Evolutionary conservation across 371 early-diverging fungal species (phyloP).

Genomic region (Rhizopus arrhizus): DNA sequence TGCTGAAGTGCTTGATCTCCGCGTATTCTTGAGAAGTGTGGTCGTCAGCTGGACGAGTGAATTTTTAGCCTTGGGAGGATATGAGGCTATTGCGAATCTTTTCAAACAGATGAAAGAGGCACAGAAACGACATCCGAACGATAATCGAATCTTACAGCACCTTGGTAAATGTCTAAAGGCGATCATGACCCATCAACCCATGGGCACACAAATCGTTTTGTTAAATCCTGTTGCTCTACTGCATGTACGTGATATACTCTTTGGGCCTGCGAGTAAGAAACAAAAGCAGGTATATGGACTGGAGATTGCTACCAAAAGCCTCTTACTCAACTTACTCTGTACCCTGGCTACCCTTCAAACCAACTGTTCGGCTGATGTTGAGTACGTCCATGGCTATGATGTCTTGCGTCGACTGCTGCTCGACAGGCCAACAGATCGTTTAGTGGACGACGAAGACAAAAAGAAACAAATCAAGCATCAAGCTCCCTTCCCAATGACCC

Average conservation of each 20-base stretch:
- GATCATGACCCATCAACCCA: conserved; percentile 50
- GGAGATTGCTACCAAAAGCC: conserved; percentile 40
- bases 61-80: conserved; percentile 48
- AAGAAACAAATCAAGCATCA: conserved; percentile 17
- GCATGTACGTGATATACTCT: conserved; percentile 51
- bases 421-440: conserved; percentile 34
- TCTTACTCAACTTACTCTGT: conserved; percentile 43
- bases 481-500: conserved; percentile 44
- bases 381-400: conserved; percentile 54
- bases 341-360: conserved; percentile 50
- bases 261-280: conserved; percentile 44
- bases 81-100: conserved; percentile 41
- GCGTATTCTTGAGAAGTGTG: conserved; percentile 48
- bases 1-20: conserved; percentile 40
- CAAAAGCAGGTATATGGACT: conserved; percentile 45
- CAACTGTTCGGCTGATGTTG: conserved; percentile 15
- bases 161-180: conserved; percentile 51
- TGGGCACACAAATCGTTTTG: conserved; percentile 44
- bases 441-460: conserved; percentile 24
- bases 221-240: conserved; percentile 39
- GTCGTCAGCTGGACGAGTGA: conserved; percentile 55
- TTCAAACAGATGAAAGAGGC: conserved; percentile 49
- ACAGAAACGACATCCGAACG: conserved; percentile 40
- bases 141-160: conserved; percentile 45
- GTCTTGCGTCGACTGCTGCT: conserved; percentile 44